Conservation (phyloP, 73 alveolate species). For the Stentor coeruleus region DNA sequence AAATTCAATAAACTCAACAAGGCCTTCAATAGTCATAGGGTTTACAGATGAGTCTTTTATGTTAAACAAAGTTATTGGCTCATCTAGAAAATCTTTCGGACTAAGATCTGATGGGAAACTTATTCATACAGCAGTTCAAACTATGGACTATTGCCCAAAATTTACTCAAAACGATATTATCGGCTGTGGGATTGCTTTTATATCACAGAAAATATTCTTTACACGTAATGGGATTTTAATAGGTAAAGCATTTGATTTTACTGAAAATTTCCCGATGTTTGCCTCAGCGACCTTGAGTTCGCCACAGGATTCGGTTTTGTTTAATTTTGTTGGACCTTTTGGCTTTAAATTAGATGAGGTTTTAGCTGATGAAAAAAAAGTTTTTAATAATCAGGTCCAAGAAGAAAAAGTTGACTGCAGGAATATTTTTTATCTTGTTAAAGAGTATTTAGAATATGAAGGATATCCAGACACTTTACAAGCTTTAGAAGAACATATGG, state of each 20-base stretch:
- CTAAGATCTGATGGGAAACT: slow-evolving; percentile 48
- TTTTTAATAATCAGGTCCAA: too few species aligned
- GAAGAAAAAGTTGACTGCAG: too few species aligned
- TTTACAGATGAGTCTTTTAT: background rate
- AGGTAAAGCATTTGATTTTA: slow-evolving; percentile 56
- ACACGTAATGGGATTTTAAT: slow-evolving; percentile 78
- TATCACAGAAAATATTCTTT: slow-evolving; percentile 62
- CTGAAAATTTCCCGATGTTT: background rate
- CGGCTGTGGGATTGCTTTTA: slow-evolving; percentile 76
- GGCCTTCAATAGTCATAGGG: background rate
- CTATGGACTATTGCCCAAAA: slow-evolving; percentile 66
- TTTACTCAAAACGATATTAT: slow-evolving; percentile 58
- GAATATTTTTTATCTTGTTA: too few species aligned
- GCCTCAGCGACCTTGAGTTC: background rate
- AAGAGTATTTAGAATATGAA: background rate
- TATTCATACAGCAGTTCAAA: slow-evolving; percentile 11
- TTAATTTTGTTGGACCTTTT: background rate
- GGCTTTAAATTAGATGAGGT: background rate
- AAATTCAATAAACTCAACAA: background rate
- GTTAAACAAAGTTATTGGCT: background rate
- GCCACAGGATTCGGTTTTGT: background rate
- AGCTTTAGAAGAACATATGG: too few species aligned
- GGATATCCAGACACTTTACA: background rate
- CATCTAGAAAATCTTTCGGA: slow-evolving; percentile 42
- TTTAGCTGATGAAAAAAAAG: too few species aligned